Base-by-base conservation (phyloP, 1,284 basidiomycete species). In the Trichosporon coremiiforme region DNA sequence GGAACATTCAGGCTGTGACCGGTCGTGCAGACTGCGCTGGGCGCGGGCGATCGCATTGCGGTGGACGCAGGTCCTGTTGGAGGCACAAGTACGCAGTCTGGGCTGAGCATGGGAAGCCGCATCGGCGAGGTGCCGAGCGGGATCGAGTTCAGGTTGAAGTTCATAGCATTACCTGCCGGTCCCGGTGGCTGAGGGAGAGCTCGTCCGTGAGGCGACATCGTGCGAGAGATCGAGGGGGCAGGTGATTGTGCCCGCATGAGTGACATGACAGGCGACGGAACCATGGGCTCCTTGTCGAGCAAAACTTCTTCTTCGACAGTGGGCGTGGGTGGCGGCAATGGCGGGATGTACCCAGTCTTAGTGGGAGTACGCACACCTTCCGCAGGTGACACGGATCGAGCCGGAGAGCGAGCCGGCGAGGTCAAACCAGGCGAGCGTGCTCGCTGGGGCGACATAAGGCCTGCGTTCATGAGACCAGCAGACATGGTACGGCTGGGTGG, bases 301-400 rank as follows among this genome's bases (percentile, higher is more conserved):
- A 60, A 10, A 2, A 60, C 15, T 10, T 33, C 29, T 15, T 60
- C 57, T 31, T 60, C 57, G 31, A 15, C 15, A 0, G 67, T 55
- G 4, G 55, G 17, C 33, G n/a, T 38, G 0, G 72, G 72, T 2
- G 69, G 72, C 4, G 72, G 69, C 0, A 70, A 67, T 0, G 72
- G 72, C 0, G 69, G 29, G 3, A 69, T 64, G 22, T 73, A 71
- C 1, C 71, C 71, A n/a, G 57, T 60, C 41, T 60, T 60, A n/a
- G 57, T 60, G 10, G 65, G 57, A 31, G 57, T 60, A 9, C 57
- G 31, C 5, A 60, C 8, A 2, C 57, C 57, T 29, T 60, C 57
- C 13, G 57, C 29, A 1, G 57, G 57, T 1, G 57, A 33, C 31
- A 25, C 29, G 15, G 57, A 29, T 60, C 57, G 29, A 10, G 10